Percentiles rank a stretch among this genome's conserved stretches.
phyloP scores from a whole-genome alignment of 306 rosid species.

The Clitoria ternatea region DNA sequence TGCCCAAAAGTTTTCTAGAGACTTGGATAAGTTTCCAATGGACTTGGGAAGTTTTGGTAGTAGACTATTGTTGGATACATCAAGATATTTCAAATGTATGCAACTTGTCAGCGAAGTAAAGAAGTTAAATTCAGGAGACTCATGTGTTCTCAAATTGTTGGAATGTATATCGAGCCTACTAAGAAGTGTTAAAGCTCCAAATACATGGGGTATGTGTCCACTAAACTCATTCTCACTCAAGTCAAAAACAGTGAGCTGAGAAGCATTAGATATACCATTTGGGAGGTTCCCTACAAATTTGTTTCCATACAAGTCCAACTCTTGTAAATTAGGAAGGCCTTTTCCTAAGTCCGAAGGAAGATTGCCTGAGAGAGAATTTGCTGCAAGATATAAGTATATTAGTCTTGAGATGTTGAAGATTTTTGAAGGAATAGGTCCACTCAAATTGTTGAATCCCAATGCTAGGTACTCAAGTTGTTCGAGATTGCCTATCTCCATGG shows the following conservation, averaged over 20 bases:
- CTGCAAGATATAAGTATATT: neutral
- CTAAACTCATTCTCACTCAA: neutral
- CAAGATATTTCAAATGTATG: neutral
- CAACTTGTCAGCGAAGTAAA: slow-evolving; percentile 8
- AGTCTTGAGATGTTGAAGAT: slow-evolving; percentile 27
- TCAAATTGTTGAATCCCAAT: neutral
- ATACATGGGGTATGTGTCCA: neutral
- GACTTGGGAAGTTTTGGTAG: slow-evolving; percentile 12
- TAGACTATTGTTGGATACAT: neutral
- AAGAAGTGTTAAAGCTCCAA: neutral
- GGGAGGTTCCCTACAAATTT: slow-evolving; percentile 22
- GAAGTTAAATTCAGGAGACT: neutral
- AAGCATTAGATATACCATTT: slow-evolving; percentile 18
- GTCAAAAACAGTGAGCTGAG: neutral
- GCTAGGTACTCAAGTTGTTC: neutral
- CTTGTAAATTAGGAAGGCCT: slow-evolving; percentile 3
- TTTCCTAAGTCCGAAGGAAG: slow-evolving; percentile 21
- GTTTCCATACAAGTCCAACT: neutral
- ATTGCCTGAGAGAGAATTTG: slow-evolving; percentile 6
- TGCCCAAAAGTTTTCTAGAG: neutral
- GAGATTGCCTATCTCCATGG: slow-evolving; percentile 12
- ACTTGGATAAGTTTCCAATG: slow-evolving; percentile 14
- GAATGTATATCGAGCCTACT: neutral
- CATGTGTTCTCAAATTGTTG: neutral
- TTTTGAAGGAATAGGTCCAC: neutral